phyloP scores from a whole-genome alignment of 1,284 basidiomycete species.

The Lentinula novae-zelandiae region DNA sequence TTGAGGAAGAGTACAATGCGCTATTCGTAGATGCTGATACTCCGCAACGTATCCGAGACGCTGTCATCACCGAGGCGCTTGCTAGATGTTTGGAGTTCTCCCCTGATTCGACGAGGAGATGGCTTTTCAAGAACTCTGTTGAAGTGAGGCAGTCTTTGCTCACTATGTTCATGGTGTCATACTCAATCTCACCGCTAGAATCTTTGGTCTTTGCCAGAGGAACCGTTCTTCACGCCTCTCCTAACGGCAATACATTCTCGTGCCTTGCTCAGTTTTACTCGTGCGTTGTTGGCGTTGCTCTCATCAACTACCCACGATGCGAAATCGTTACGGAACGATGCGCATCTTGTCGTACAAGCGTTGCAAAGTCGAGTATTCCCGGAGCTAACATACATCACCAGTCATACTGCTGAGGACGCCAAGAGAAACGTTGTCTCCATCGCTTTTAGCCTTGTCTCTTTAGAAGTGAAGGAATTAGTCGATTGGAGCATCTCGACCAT shows the following conservation, averaged over 20 bases:
- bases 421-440: slow-evolving; percentile 8
- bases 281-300: slow-evolving; percentile 7
- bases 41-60: slow-evolving; percentile 25
- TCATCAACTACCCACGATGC: not conserved
- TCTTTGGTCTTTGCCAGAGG: slow-evolving; percentile 8
- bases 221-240: slow-evolving; percentile 14
- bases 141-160: not conserved
- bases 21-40: slow-evolving; percentile 20
- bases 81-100: slow-evolving; percentile 26
- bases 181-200: not conserved
- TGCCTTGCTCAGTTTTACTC: slow-evolving; percentile 10
- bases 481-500: slow-evolving; percentile 8
- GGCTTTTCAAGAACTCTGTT: slow-evolving; percentile 5
- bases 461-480: slow-evolving; percentile 1
- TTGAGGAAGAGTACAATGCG: slow-evolving; percentile 37
- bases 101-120: slow-evolving; percentile 1
- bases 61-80: slow-evolving; percentile 35
- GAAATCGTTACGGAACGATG: slow-evolving; percentile 4
- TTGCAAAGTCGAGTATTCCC: slow-evolving; percentile 14
- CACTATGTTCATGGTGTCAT: not conserved
- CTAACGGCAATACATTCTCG: slow-evolving; percentile 15
- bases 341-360: slow-evolving; percentile 10
- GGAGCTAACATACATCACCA: slow-evolving; percentile 6
- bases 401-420: not conserved
- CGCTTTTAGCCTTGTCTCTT: not conserved